Base-by-base conservation (phyloP, 768 basidiomycete species). In the Panellus pusillus region DNA sequence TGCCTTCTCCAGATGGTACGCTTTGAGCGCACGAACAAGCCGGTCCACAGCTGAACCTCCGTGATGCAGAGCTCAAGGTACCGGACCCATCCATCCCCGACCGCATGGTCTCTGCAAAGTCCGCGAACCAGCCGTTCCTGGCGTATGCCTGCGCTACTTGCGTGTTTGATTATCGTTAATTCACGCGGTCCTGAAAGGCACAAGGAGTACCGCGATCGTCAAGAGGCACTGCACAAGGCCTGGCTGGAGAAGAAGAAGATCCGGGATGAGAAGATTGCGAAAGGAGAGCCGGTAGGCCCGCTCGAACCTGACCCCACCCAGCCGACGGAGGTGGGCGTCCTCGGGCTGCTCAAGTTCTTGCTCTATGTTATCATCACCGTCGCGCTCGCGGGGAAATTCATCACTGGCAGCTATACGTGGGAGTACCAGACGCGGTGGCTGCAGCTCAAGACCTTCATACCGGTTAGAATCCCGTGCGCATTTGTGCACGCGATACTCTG, bases 381-480 rank as follows among this genome's bases (percentile, higher is more conserved):
- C 36, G 64, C 81, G 1, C 73, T 91, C 28, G 79, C 85, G 32
- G 87, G 93, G 49, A 89, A 88, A 66, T 93, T 95, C 70, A 73
- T 95, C 65, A 91, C 91, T 0, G 90, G 87, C n/a, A 91, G 86
- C 65, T 91, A 83, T 66, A 70, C 83, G 18, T 97, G 93, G 92
- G 91, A 93, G 58, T 82, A 86, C 63, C 77, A 87, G 57, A 80
- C 79, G 57, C 82, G 82, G 66, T 87, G 83, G 80, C 62, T 72
- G 28, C 74, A 78, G 43, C 63, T 83, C 47, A 82, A 82, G 73
- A 80, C 80, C 5, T 83, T 81, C 63, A 81, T 79, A 73, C 84
- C 89, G 47, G 86, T 87, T 54, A 63, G 77, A 69, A 27, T 27
- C 15, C 11, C 43, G 36, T 18, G 31, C 4, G 20, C 20, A n/a